Base-by-base conservation (phyloP, 768 basidiomycete genomes). In the Xanthoconium stramineum region DNA sequence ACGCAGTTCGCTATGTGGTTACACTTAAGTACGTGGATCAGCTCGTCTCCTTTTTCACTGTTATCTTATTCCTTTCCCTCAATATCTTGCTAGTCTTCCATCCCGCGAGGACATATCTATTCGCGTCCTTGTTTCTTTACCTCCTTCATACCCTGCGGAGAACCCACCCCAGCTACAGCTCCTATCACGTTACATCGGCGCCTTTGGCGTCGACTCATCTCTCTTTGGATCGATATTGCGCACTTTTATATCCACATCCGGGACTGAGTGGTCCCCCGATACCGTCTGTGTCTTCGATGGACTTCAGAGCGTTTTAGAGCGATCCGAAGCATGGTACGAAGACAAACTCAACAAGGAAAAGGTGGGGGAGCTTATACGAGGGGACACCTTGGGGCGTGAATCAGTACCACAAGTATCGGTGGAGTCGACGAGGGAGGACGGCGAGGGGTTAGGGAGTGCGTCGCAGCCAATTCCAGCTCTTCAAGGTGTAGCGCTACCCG, bases 271-370 rank as follows among this genome's bases (percentile, higher is more conserved):
- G 84, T 74, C 77, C 3, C 75, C 80, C 24, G 91, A 85, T 32
- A 78, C 76, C 1, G 85, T 94, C 17, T 92, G 89, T 60, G 88
- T 94, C 13, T 95, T 94, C 65, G 93, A 95, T 59, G 93, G 93
- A 12, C 70, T 94, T 29, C 90, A 93, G 70, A 83, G 77, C 62
- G 82, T 89, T 11, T 69, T 87, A 32, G 90, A 92, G 46, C 75
- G 76, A 15, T 87, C 85, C 58, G 74, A 78, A 24, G 63, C 66
- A 38, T 94, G 92, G 92, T 88, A 91, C 61, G 79, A 80, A 57
- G 82, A 85, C n/a, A 83, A 77, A 17, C 72, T 88, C 28, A 83
- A 74, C 62, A 74, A 70, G 28, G 83, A 83, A 50, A 82, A 77
- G 39, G 80, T 75, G 1, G 82, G 77, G 2, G 82, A 83, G 53